These are phyloP conservation scores for Inosperma sp. DNA, from an alignment of 768 basidiomycete genomes.

Conservation along the genomic window DNA sequence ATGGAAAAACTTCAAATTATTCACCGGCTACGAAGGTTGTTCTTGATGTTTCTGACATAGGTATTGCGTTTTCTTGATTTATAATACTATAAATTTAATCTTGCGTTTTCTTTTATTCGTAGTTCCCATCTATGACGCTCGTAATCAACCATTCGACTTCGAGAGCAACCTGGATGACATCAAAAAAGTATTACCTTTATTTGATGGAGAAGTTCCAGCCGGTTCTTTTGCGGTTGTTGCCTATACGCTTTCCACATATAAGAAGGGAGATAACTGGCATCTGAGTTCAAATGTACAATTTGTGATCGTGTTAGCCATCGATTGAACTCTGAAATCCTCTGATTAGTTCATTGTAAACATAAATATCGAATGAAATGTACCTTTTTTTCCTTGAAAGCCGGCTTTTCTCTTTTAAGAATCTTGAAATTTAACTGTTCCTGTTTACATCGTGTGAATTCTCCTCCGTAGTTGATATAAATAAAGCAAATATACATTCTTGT, in stretches of 20 bases:
- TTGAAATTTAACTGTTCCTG: too few relatives aligned
- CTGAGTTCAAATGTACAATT: conserved; percentile 1
- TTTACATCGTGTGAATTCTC: too few relatives aligned
- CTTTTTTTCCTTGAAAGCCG: too few relatives aligned
- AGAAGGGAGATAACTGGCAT: neutral
- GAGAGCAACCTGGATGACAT: neutral
- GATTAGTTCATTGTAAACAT: too few relatives aligned
- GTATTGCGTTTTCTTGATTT: neutral
- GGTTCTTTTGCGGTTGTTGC: neutral
- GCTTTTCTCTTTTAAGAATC: too few relatives aligned
- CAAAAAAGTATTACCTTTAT: neutral
- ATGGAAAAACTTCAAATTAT: too few relatives aligned
- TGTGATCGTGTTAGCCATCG: too few relatives aligned
- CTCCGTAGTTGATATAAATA: too few relatives aligned
- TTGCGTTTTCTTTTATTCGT: neutral
- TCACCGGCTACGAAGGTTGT: neutral
- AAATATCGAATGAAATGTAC: too few relatives aligned
- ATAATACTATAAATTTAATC: neutral
- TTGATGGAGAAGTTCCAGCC: neutral
- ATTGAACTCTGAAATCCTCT: too few relatives aligned
- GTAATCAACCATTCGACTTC: neutral
- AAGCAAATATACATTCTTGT: too few relatives aligned
- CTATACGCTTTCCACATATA: neutral
- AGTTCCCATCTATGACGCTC: neutral
- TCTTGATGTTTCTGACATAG: neutral